Base-by-base conservation (phyloP, 73 alveolate genomes). In the Paramecium pentaurelia region DNA sequence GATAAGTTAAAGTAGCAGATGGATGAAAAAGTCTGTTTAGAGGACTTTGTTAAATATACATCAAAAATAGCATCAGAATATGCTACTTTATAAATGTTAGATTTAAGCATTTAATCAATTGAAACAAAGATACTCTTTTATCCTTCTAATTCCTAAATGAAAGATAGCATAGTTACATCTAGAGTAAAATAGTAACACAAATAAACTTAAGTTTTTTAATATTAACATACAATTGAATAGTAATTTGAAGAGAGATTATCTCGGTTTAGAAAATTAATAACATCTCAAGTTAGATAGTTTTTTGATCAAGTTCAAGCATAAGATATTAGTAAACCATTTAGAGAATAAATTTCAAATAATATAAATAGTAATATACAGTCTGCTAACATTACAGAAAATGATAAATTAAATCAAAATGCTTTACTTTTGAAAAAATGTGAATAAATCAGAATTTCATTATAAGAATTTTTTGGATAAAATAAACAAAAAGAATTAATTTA, bases 311-410 rank as follows among this genome's bases (percentile, higher is more conserved):
- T 64, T 28, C 4, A 64, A 32, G 84, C 84, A 4, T 64, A 64
- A 0, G 84, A 64, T n/a, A 28, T 64, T 28, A 64, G 84, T 10
- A 88, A 88, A 36, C 88, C 88, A 38, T 75, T 75, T 38, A 75
- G 88, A 37, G 88, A 75, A 36, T 75, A 75, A 42, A 75, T 75
- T 2, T 38, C 34, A 75, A 38, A 75, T 38, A 75, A 42, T 36
- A 3, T 75, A 75, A 38, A 30, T 30, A 34, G 25, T 38, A 75
- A 75, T 37, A 34, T 16, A 38, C n/a, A 75, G 27, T 10, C 84
- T 27, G 84, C 84, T 32, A 38, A 37, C n/a, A 75, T 38, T 4
- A 42, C 68, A 11, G 37, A 42, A 6, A 37, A 75, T 36, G 88
- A 75, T 75, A 42, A 71, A 37, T 36, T 75, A 75, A 75, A 75